These are phyloP conservation scores for Sphaerostilbella broomeana DNA, from an alignment of 2,329 filamentous ascomycete genomes.

Conservation along the genomic window DNA sequence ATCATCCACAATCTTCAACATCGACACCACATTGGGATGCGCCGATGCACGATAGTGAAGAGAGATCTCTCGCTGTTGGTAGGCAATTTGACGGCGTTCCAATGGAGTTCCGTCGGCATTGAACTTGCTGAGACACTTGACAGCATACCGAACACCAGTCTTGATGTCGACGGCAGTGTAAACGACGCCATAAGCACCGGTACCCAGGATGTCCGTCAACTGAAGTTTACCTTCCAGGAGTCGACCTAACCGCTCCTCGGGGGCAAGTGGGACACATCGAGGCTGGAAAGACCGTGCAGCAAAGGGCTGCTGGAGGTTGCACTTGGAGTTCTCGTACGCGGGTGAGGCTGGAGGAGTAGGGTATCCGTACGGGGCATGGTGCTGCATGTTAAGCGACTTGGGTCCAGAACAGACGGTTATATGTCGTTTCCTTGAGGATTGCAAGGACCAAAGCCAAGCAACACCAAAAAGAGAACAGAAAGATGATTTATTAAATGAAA, in stretches of 20 bases:
- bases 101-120: slow-evolving; percentile 64
- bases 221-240: slow-evolving; percentile 77
- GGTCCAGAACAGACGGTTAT: slow-evolving; percentile 1
- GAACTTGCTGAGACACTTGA: slow-evolving; percentile 93
- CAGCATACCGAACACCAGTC: slow-evolving; percentile 77
- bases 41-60: slow-evolving; percentile 84
- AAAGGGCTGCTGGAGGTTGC: slow-evolving; percentile 31
- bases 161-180: slow-evolving; percentile 83
- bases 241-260: slow-evolving; percentile 81
- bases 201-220: slow-evolving; percentile 78
- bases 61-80: slow-evolving; percentile 88
- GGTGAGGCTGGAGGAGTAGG: slow-evolving; percentile 54
- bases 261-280: slow-evolving; percentile 52
- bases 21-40: slow-evolving; percentile 87
- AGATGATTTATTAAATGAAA: too few relatives aligned
- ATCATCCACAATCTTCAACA: slow-evolving; percentile 89
- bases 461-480: neutral
- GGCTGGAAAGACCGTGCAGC: slow-evolving; percentile 35
- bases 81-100: slow-evolving; percentile 78
- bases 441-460: slow-evolving; percentile 9
- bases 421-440: slow-evolving; percentile 2
- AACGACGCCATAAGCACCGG: slow-evolving; percentile 93
- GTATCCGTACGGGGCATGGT: slow-evolving; percentile 51
- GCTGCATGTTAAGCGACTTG: slow-evolving; percentile 45
- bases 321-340: slow-evolving; percentile 44